Evolutionary conservation across 768 basidiomycete genomes (phyloP).

Genomic region (Sutorius australiensis): DNA sequence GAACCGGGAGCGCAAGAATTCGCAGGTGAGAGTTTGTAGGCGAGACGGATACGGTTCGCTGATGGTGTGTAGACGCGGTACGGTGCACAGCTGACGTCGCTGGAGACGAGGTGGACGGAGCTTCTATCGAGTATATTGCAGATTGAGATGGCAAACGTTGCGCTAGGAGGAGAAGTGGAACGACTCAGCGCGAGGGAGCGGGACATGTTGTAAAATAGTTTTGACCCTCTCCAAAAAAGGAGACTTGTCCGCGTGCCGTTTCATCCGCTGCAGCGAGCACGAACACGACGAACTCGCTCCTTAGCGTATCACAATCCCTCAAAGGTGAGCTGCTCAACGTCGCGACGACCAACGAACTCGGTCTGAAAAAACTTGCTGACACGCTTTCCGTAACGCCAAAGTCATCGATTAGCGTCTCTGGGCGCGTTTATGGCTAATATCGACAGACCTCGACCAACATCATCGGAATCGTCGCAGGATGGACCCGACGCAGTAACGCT

Average conservation of each 20-base stretch:
- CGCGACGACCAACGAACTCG: too few relatives aligned
- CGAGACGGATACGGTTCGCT: neutral
- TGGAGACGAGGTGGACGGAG: slow-evolving; percentile 92
- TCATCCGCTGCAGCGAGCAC: slow-evolving; percentile 13
- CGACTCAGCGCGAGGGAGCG: slow-evolving; percentile 55
- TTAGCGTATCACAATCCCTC: neutral
- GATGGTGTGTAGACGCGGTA: slow-evolving; percentile 54
- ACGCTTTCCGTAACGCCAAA: slow-evolving; percentile 13
- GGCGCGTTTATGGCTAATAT: slow-evolving; percentile 82
- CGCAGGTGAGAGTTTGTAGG: slow-evolving; percentile 49
- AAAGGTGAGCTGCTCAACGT: slow-evolving; percentile 7
- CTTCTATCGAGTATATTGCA: slow-evolving; percentile 87
- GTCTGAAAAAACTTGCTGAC: neutral
- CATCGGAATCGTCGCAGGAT: slow-evolving; percentile 39
- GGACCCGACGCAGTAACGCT: slow-evolving; percentile 9
- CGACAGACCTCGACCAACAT: slow-evolving; percentile 45
- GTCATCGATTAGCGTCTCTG: slow-evolving; percentile 45
- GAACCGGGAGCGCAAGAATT: slow-evolving; percentile 85
- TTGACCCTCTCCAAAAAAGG: slow-evolving; percentile 18
- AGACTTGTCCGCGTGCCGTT: slow-evolving; percentile 16
- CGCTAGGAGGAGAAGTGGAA: slow-evolving; percentile 78
- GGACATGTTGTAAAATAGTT: slow-evolving; percentile 40
- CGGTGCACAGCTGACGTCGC: slow-evolving; percentile 71
- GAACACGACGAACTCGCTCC: slow-evolving; percentile 3
- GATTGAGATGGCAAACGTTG: slow-evolving; percentile 92